phyloP scores from a whole-genome alignment of 352 stramenopile genomes.

The Globisporangium iwayamae region DNA sequence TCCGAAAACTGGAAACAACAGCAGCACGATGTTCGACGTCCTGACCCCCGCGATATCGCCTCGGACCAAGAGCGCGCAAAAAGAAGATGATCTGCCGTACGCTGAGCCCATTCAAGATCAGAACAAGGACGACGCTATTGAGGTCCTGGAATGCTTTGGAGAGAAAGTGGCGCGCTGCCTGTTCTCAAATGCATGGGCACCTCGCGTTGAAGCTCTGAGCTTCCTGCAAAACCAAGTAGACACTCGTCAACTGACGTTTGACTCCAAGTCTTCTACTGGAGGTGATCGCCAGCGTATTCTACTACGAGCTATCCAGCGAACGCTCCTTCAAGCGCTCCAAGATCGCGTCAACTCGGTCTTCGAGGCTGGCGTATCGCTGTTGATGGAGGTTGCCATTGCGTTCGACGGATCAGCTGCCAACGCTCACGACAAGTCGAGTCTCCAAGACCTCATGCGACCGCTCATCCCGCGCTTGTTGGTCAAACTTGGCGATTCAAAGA shows the following conservation, averaged over 20 bases:
- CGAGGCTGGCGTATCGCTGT: conserved; percentile 59
- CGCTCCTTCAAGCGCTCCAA: conserved; percentile 54
- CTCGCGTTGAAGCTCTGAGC: conserved; percentile 74
- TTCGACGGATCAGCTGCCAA: conserved; percentile 29
- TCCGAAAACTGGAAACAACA: neutral
- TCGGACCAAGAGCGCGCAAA: conserved; percentile 49
- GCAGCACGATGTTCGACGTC: conserved; percentile 22
- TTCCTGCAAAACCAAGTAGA: conserved; percentile 70
- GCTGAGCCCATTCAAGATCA: conserved; percentile 68
- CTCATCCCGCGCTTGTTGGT: conserved; percentile 66
- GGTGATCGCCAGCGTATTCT: neutral
- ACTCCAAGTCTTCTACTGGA: conserved; percentile 15
- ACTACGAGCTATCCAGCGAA: conserved; percentile 36
- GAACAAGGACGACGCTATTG: conserved; percentile 41
- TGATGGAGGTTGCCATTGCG: conserved; percentile 74
- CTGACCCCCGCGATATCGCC: conserved; percentile 24
- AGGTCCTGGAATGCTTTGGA: conserved; percentile 56
- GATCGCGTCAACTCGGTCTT: conserved; percentile 79
- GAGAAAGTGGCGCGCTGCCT: conserved; percentile 72
- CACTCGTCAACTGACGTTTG: conserved; percentile 45
- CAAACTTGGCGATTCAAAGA: conserved; percentile 77
- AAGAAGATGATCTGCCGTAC: conserved; percentile 76
- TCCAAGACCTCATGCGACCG: conserved; percentile 60
- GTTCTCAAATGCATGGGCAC: conserved; percentile 80
- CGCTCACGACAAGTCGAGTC: conserved; percentile 1